phyloP scores from a whole-genome alignment of 805 yeast genomes.

The Cyberlindnera mycetangii region DNA sequence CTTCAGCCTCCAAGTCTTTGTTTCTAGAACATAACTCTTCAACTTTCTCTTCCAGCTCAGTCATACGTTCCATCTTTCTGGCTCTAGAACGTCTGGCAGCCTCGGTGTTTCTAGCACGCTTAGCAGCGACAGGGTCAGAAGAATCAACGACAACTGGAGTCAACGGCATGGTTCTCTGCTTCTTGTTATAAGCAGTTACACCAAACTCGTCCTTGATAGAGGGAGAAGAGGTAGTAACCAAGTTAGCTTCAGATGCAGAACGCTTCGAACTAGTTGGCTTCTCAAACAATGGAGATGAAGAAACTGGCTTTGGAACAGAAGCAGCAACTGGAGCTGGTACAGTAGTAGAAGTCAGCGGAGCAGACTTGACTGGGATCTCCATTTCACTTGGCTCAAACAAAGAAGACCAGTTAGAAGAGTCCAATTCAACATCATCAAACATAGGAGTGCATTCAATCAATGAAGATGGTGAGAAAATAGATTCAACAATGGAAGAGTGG shows the following conservation, averaged over 20 bases:
- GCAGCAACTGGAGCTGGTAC: constrained; percentile 14
- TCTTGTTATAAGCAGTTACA: constrained; percentile 71
- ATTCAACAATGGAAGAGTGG: constrained; percentile 64
- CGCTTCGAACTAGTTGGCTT: constrained; percentile 16
- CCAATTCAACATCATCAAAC: constrained; percentile 40
- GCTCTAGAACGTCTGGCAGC: constrained; percentile 97
- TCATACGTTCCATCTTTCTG: constrained; percentile 85
- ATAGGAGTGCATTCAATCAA: constrained; percentile 59
- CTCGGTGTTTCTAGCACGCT: constrained; percentile 93
- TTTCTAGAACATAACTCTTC: constrained; percentile 61
- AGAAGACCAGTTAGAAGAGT: constrained; percentile 57
- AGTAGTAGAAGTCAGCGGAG: neutral
- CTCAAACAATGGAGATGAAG: constrained; percentile 10
- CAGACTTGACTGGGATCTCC: constrained; percentile 18
- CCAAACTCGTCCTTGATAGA: constrained; percentile 54
- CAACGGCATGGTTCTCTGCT: constrained; percentile 70
- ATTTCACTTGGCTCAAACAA: constrained; percentile 44
- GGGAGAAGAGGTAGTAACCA: constrained; percentile 9
- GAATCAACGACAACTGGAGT: constrained; percentile 60
- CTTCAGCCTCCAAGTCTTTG: constrained; percentile 58
- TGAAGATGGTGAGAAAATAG: constrained; percentile 35
- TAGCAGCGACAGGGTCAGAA: constrained; percentile 67
- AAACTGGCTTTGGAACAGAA: neutral
- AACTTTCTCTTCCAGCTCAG: constrained; percentile 75
- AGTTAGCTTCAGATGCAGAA: constrained; percentile 26